Base-by-base conservation (phyloP, 148 eudicot species). In the Suaeda aralocaspica region DNA sequence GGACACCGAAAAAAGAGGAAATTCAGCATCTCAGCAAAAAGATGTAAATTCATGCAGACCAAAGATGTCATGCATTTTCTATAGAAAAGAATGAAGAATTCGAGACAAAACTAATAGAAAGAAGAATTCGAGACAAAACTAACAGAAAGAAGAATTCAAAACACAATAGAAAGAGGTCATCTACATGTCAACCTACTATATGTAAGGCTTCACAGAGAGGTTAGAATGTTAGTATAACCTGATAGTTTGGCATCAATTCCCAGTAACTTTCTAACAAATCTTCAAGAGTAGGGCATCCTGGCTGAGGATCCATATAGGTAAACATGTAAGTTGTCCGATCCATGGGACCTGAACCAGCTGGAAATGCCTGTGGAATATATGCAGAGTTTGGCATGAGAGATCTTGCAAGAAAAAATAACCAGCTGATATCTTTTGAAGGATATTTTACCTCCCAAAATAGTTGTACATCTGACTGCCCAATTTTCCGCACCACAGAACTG, bases 321-420 rank as follows among this genome's bases (percentile, higher is more conserved):
- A 94, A 94, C 99, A 91, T 91, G 77, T 94, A 94, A 46, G 90
- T 87, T 22, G 98, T 94, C 79, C 98, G 85, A 71, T 91, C 97
- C 76, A 75, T 75, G 63, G 89, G 87, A 63, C 97, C 93, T 39
- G 99, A 94, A 53, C 99, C 99, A 83, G 99, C 93, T 70, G 99
- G 99, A 74, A 94, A 94, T 68, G 97, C 99, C 99, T 94, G 85
- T 39, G 51, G 59, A 83, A 62, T 16, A 41, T 61, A 46, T 60
- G 66, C 26, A 77, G 34, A 52, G 69, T 29, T 48, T 53, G 46
- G 36, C 71, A 19, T 26, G 44, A 46, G 16, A 63, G 60, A 22
- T 36, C 48, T 26, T 41, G 28, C 30, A 22, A 13, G 39, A 14
- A 58, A 34, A 44, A 12, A 66, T 19, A 57, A 58, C 33, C 36